Conservation (phyloP, 306 rosid genomes). For the Senna siamea region DNA sequence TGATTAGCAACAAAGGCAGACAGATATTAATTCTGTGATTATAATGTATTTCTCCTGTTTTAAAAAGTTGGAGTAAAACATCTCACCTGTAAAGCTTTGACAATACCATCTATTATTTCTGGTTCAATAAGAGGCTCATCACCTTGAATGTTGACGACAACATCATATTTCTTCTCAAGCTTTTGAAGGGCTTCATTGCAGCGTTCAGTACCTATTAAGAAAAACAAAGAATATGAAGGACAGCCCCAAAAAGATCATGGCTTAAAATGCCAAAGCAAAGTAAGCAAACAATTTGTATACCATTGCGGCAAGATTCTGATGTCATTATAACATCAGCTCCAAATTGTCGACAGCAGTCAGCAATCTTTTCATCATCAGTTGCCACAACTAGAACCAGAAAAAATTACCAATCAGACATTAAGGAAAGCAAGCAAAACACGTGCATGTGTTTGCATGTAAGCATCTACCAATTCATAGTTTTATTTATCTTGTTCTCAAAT, state of each 20-base stretch:
- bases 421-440: conserved; percentile 27
- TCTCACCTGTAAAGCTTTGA: conserved; percentile 85
- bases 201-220: conserved; percentile 80
- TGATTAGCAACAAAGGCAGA: not conserved
- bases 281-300: conserved; percentile 45
- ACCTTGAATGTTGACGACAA: conserved; percentile 97
- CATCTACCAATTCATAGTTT: not conserved
- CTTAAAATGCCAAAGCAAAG: conserved; percentile 17
- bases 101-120: conserved; percentile 87
- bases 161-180: conserved; percentile 80
- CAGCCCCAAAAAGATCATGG: conserved; percentile 1
- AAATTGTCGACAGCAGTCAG: conserved; percentile 81
- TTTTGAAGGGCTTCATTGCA: conserved; percentile 90
- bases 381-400: conserved; percentile 76
- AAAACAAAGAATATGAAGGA: conserved; percentile 27
- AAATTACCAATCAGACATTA: conserved; percentile 34
- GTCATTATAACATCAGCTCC: conserved; percentile 98
- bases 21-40: conserved; percentile 9
- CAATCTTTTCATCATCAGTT: conserved; percentile 88
- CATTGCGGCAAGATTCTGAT: conserved; percentile 83
- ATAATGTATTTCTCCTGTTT: conserved; percentile 5
- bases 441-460: not conserved
- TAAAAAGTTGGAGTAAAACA: conserved; percentile 12
- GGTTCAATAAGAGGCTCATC: conserved; percentile 98
- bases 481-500: conserved; percentile 10